Evolutionary conservation across 164 flowering plant genomes (phyloP).

Genomic region (Kingdonia uniflora): DNA sequence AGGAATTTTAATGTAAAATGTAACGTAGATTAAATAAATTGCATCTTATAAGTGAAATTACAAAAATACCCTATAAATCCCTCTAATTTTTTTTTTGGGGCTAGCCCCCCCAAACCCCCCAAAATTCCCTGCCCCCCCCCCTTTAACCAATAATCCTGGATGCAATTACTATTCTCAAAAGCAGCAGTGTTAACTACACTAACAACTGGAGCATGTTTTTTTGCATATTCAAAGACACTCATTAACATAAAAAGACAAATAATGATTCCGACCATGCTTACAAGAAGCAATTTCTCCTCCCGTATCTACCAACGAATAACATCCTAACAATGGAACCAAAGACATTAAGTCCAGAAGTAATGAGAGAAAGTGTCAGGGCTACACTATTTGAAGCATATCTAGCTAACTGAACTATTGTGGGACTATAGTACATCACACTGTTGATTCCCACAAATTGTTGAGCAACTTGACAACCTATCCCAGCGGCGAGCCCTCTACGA

Average conservation of each 20-base stretch:
- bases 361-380: slow-evolving; percentile 71
- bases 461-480: slow-evolving; percentile 54
- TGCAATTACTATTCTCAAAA: slow-evolving; percentile 29
- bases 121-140: no score
- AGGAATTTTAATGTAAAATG: no score
- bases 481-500: slow-evolving; percentile 46
- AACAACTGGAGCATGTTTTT: slow-evolving; percentile 37
- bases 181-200: slow-evolving; percentile 20
- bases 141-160: no score
- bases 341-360: slow-evolving; percentile 77
- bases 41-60: no score
- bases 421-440: slow-evolving; percentile 74
- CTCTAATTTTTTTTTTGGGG: no score
- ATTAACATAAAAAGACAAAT: slow-evolving; percentile 38
- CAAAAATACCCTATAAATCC: no score
- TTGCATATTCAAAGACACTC: slow-evolving; percentile 40
- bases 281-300: slow-evolving; percentile 64
- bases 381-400: slow-evolving; percentile 78
- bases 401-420: slow-evolving; percentile 78
- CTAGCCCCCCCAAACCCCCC: no score
- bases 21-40: no score
- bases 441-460: slow-evolving; percentile 77
- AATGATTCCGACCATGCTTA: slow-evolving; percentile 42
- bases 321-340: slow-evolving; percentile 70
- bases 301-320: slow-evolving; percentile 52